Conservation (phyloP, 179 eudicot genomes). For the Heliamphora pulchella region DNA sequence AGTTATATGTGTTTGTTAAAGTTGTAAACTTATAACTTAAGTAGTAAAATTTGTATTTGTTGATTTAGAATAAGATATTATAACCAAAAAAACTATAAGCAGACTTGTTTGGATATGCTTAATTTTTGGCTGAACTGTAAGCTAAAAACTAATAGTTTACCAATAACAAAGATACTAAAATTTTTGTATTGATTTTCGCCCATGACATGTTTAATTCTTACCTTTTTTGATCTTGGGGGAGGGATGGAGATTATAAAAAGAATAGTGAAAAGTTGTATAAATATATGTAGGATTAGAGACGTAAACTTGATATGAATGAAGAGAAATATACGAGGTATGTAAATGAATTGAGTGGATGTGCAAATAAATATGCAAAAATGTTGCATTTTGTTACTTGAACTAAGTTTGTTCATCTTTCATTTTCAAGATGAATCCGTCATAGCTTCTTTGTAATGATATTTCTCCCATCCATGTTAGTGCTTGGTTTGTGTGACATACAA, state of each 20-base stretch:
- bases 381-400: too few relatives aligned
- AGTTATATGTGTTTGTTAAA: too few relatives aligned
- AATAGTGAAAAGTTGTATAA: not conserved
- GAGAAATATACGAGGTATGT: not conserved
- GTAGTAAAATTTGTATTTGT: too few relatives aligned
- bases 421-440: not conserved
- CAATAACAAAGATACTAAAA: too few relatives aligned
- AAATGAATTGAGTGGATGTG: not conserved
- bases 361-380: not conserved
- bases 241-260: not conserved
- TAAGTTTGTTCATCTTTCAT: too few relatives aligned
- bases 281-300: not conserved
- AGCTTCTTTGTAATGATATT: not conserved
- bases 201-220: not conserved
- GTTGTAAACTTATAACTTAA: too few relatives aligned
- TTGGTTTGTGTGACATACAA: not conserved
- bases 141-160: too few relatives aligned
- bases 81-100: too few relatives aligned
- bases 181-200: too few relatives aligned
- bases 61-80: too few relatives aligned
- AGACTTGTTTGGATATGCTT: too few relatives aligned
- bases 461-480: not conserved
- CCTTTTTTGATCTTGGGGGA: not conserved
- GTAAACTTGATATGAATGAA: not conserved
- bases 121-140: too few relatives aligned